Evolutionary conservation across 2,329 filamentous ascomycete species (phyloP).

Genomic region (Emericellopsis cladophorae): DNA sequence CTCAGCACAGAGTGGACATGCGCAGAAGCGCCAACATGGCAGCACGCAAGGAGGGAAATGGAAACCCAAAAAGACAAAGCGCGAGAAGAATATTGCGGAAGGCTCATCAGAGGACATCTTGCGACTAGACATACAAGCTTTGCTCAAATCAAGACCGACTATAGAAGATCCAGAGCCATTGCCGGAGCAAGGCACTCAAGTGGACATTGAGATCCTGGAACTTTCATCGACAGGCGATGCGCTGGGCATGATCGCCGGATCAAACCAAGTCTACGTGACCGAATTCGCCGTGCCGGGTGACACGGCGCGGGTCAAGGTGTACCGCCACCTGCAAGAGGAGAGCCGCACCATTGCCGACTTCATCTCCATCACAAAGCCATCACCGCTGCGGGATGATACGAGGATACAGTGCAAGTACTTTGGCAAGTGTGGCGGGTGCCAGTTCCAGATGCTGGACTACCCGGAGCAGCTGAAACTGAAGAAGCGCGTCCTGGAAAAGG

Average conservation of each 20-base stretch:
- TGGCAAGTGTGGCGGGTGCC: constrained; percentile 74
- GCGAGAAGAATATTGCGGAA: constrained; percentile 45
- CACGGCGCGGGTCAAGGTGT: constrained; percentile 63
- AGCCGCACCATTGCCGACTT: constrained; percentile 73
- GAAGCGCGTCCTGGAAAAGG: constrained; percentile 75
- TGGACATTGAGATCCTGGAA: constrained; percentile 69
- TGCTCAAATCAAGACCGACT: constrained; percentile 17
- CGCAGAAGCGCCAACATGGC: neutral
- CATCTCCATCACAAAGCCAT: constrained; percentile 61
- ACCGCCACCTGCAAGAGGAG: constrained; percentile 53
- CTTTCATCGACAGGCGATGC: constrained; percentile 90
- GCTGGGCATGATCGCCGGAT: constrained; percentile 59
- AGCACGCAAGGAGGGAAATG: constrained; percentile 9
- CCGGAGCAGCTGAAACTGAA: constrained; percentile 76
- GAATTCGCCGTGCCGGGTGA: constrained; percentile 86
- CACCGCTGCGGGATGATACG: constrained; percentile 62
- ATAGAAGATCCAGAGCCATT: constrained; percentile 18
- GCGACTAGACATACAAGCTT: constrained; percentile 44
- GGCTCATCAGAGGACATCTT: constrained; percentile 57
- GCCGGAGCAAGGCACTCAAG: constrained; percentile 58
- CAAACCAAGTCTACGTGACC: constrained; percentile 62
- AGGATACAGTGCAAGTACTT: constrained; percentile 82
- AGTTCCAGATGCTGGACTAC: constrained; percentile 96
- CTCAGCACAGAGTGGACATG: neutral
- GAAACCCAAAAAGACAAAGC: constrained; percentile 41